Evolutionary conservation across 2,329 filamentous ascomycete species (phyloP).

Genomic region (Aspergillus novoparasiticus): DNA sequence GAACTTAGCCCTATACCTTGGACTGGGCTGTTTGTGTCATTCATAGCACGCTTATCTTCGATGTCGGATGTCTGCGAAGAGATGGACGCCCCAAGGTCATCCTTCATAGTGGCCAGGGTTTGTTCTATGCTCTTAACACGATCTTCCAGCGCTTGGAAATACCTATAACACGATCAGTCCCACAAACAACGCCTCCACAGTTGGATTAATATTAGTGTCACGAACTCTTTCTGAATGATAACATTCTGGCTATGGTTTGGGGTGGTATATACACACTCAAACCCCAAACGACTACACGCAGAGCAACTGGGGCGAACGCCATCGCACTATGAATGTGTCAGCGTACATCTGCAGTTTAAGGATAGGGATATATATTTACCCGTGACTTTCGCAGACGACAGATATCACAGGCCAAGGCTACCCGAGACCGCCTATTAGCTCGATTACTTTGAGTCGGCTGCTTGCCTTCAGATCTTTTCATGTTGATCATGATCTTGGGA

Average conservation of each 20-base stretch:
- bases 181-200: not conserved
- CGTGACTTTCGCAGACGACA: slow-evolving; percentile 38
- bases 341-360: not conserved
- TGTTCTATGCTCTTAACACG: slow-evolving; percentile 33
- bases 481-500: not conserved
- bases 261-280: slow-evolving; percentile 48
- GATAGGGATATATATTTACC: not conserved
- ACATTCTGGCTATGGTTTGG: slow-evolving; percentile 39
- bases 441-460: not conserved
- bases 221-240: slow-evolving; percentile 44
- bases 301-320: slow-evolving; percentile 47
- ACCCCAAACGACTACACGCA: slow-evolving; percentile 44
- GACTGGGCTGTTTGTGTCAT: slow-evolving; percentile 22
- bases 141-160: slow-evolving; percentile 29
- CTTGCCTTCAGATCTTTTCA: not conserved
- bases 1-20: slow-evolving; percentile 41
- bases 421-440: slow-evolving; percentile 37
- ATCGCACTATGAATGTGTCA: slow-evolving; percentile 42
- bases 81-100: slow-evolving; percentile 13
- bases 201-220: not conserved
- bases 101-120: slow-evolving; percentile 16
- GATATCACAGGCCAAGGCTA: slow-evolving; percentile 43
- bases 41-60: not conserved
- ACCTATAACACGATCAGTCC: slow-evolving; percentile 3
- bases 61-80: not conserved